These are phyloP conservation scores for Sphenostylis stenocarpa DNA, from an alignment of 306 rosid species.

Conservation along the genomic window DNA sequence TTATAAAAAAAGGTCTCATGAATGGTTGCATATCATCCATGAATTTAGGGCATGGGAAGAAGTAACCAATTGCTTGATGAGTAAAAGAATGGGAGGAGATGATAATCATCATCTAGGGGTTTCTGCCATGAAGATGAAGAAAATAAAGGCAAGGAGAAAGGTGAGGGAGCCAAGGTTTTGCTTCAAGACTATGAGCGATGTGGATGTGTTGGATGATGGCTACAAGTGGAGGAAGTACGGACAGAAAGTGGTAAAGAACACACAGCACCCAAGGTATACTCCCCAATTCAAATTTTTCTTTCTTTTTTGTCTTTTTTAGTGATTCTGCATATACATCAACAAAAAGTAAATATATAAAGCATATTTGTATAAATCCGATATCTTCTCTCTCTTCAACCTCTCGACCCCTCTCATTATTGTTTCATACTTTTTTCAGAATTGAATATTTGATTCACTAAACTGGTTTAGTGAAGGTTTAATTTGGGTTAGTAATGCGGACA, in stretches of 20 bases:
- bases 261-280: conserved; percentile 90
- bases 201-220: conserved; percentile 98
- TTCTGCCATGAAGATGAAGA: conserved; percentile 80
- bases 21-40: not conserved
- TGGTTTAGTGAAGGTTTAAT: conserved; percentile 26
- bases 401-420: conserved; percentile 35
- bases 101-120: conserved; percentile 52
- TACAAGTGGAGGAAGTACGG: conserved; percentile 99
- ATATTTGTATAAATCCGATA: conserved; percentile 22
- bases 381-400: conserved; percentile 32
- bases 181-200: conserved; percentile 98
- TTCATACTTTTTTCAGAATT: conserved; percentile 39
- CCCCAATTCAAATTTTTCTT: not conserved
- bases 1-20: too few species aligned
- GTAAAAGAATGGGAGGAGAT: conserved; percentile 51
- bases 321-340: conserved; percentile 2
- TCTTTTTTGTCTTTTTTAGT: conserved; percentile 27
- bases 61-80: conserved; percentile 48
- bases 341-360: conserved; percentile 25
- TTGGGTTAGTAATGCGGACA: conserved; percentile 21
- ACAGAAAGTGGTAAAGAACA: conserved; percentile 98
- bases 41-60: conserved; percentile 70
- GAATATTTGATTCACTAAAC: conserved; percentile 22
- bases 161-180: conserved; percentile 99
- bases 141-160: conserved; percentile 82